These are phyloP conservation scores for Haplographium delicatum DNA, from an alignment of 495 filamentous ascomycete species.

Conservation along the genomic window DNA sequence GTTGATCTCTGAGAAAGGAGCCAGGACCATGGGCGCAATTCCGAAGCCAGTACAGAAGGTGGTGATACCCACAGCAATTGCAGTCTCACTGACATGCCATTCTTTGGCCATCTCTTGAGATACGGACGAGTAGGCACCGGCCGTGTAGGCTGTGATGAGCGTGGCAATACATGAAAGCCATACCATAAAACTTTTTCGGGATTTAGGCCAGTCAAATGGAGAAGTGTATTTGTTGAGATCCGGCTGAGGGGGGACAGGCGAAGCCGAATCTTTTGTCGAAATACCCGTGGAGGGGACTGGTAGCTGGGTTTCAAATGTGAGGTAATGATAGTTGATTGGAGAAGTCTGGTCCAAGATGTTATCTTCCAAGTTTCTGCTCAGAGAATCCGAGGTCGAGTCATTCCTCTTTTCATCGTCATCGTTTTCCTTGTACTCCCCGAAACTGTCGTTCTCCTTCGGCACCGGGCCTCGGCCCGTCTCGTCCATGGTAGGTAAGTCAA, in stretches of 20 bases:
- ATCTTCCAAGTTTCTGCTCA: neutral
- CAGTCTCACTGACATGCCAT: constrained; percentile 57
- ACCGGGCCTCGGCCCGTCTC: too few species aligned
- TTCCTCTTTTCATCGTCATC: constrained; percentile 9
- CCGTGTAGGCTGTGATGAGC: constrained; percentile 71
- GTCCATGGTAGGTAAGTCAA: too few species aligned
- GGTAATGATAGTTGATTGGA: constrained; percentile 60
- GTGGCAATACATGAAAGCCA: constrained; percentile 71
- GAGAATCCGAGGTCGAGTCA: neutral
- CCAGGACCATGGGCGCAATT: constrained; percentile 82
- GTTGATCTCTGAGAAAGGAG: constrained; percentile 85
- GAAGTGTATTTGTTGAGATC: constrained; percentile 62
- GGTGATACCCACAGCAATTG: constrained; percentile 73
- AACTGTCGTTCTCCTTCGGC: neutral
- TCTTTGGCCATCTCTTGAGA: constrained; percentile 55
- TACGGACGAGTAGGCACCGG: constrained; percentile 73
- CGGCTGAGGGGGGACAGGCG: constrained; percentile 47
- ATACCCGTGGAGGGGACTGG: constrained; percentile 48
- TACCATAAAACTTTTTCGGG: constrained; percentile 67
- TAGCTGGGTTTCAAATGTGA: constrained; percentile 65
- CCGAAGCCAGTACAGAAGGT: constrained; percentile 80
- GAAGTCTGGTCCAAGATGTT: constrained; percentile 4
- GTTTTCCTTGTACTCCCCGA: constrained; percentile 1
- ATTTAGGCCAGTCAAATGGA: constrained; percentile 68
- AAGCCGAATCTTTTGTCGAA: constrained; percentile 28